phyloP scores from a whole-genome alignment of 306 rosid genomes.

The Prinsepia uniflora region DNA sequence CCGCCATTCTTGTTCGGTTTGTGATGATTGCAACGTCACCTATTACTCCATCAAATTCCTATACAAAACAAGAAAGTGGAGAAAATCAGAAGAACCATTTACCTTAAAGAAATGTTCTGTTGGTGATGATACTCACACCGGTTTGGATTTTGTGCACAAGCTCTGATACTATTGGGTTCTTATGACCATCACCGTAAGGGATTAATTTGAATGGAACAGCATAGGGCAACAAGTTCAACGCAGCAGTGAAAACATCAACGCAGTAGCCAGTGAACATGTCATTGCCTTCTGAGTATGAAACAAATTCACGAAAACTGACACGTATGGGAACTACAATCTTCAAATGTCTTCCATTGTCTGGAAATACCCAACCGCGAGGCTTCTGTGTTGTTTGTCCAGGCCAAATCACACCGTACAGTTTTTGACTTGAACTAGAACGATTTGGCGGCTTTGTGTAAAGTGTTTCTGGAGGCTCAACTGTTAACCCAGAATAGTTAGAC shows the following conservation, averaged over 20 bases:
- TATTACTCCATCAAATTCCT: constrained; percentile 79
- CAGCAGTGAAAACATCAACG: constrained; percentile 83
- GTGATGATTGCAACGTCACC: constrained; percentile 91
- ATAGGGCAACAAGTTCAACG: constrained; percentile 71
- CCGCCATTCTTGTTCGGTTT: constrained; percentile 73
- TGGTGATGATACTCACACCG: constrained; percentile 56
- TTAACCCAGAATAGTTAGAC: constrained; percentile 82
- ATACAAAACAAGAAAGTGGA: constrained; percentile 22
- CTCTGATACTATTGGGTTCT: constrained; percentile 55
- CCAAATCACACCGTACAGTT: constrained; percentile 56
- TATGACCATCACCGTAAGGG: constrained; percentile 59
- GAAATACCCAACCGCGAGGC: constrained; percentile 98
- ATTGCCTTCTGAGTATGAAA: constrained; percentile 41
- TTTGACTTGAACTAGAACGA: constrained; percentile 40
- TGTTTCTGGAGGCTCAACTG: constrained; percentile 55
- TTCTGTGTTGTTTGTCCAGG: constrained; percentile 62
- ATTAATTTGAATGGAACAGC: constrained; percentile 69
- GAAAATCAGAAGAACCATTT: constrained; percentile 24
- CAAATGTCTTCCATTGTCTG: constrained; percentile 74
- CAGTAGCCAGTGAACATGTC: constrained; percentile 76
- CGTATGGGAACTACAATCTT: constrained; percentile 69
- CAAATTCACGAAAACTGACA: constrained; percentile 60
- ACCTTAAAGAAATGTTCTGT: constrained; percentile 1
- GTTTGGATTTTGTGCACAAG: constrained; percentile 59
- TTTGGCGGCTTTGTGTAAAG: constrained; percentile 53